Conservation (phyloP, 2,329 filamentous ascomycete species). For the Sordariomycetes sp. region DNA sequence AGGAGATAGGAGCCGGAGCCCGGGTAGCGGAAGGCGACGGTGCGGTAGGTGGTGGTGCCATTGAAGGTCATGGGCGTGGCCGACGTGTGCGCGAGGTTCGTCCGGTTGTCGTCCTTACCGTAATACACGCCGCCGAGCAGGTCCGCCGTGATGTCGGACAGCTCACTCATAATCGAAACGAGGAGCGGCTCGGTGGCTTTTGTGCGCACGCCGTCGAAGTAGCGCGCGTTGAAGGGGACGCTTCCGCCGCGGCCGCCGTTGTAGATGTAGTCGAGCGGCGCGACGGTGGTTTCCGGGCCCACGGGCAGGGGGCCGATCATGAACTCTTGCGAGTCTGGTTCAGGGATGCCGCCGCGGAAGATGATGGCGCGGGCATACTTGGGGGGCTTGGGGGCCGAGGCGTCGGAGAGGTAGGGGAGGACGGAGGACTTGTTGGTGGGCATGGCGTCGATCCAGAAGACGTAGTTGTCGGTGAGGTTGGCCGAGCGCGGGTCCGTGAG, state of each 20-base stretch:
- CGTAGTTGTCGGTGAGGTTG: conserved; percentile 30
- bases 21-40: conserved; percentile 29
- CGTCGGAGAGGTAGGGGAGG: conserved; percentile 29
- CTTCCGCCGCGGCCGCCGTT: conserved; percentile 27
- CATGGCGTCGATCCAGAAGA: conserved; percentile 34
- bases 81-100: conserved; percentile 19
- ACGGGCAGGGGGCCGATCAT: conserved; percentile 38
- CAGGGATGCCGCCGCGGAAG: conserved; percentile 27
- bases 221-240: conserved; percentile 22
- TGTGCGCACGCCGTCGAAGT: conserved; percentile 18
- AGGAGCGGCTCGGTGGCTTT: conserved; percentile 23
- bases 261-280: conserved; percentile 29
- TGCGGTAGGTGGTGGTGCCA: conserved; percentile 24
- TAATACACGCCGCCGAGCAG: conserved; percentile 24
- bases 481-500: conserved; percentile 26
- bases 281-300: conserved; percentile 20
- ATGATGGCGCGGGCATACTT: conserved; percentile 35
- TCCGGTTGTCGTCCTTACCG: conserved; percentile 16
- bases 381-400: conserved; percentile 17
- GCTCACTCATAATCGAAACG: conserved; percentile 26
- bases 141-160: conserved; percentile 31
- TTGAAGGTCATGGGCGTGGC: conserved; percentile 27
- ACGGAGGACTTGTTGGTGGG: conserved; percentile 35
- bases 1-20: conserved; percentile 26
- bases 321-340: conserved; percentile 34